Evolutionary conservation across 2,329 filamentous ascomycete species (phyloP), one percentile per base, ranked within the genome.

Genomic region (Chaetomiaceae sp.): DNA sequence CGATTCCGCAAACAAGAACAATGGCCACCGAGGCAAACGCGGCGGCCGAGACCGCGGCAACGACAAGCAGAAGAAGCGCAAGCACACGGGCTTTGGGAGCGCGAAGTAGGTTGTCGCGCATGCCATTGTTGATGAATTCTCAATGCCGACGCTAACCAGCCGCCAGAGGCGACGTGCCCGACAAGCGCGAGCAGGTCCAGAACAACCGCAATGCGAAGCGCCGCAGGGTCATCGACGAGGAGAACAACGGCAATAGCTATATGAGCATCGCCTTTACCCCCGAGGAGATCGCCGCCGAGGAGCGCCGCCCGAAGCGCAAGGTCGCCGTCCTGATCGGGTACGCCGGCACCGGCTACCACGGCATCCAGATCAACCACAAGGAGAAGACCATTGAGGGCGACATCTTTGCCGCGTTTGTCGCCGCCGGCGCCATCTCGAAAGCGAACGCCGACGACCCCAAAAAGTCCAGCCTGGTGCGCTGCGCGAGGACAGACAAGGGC

Each of bases 351-450:
- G 94, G 94, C 15, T 99, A 99, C 77, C 91, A 90, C 73, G 94
- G 94, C 65, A 95, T 99, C 85, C 94, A 99, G 73, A 88, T 99
- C 67, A 85, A 86, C 69, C 78, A 78, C 63, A 74, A 84, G 59
- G 85, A 96, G 67, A 91, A 91, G 74, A 99, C 92, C 0, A 97
- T 99, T 59, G 94, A 99, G 73, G 89, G 92, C 39, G 94, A 99
- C 64, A 76, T 99, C 3, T 99, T 99, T 73, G 82, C 84, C 29
- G 94, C 94, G 3, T 92, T 99, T 63, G 87, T 99, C 58, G 83
- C 84, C 3, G 91, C 94, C 3, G 89, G 91, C 17, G 91, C 94
- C 36, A 96, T 99, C 57, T 95, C 91, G 45, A 97, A 97, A 71
- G 90, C 90, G 58, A 99, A 99, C 67, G 94, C 94, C 20, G 85